Evolutionary conservation across 2,329 filamentous ascomycete species (phyloP), one percentile per base, ranked within the genome.

Genomic region (Trichoderma sp.): DNA sequence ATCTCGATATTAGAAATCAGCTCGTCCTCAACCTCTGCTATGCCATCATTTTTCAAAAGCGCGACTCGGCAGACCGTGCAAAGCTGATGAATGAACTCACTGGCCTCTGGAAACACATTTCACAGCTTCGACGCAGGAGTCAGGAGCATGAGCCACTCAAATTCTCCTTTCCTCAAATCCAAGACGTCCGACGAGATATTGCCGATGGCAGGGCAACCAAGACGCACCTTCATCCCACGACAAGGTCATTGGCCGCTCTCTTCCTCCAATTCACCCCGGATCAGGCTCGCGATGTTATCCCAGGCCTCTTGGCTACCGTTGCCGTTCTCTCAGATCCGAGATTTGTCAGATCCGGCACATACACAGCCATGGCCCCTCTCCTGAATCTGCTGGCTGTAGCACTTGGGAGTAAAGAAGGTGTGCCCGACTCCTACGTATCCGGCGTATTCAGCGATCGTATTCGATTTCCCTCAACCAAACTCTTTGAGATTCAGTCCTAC

Each of bases 81-180:
- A 61, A 37, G 55, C 27, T 78, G 21, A 59, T 77, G 52, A 65
- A 73, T 0, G 78, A 81, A 70, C 72, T 81, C 5, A 49, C 80
- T 35, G 73, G 74, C 14, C 68, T 81, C 64, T 82, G 80, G 80
- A 76, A 77, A 72, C 78, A 80, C 68, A 69, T 81, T 16, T 79
- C 80, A 1, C 77, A 79, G 62, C 71, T 81, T 49, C 76, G 73
- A 53, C 75, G 80, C 13, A 70, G 62, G 5, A 75, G 75, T n/a
- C 76, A 78, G 53, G 37, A 68, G 7, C 64, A 64, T 13, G 55
- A 72, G 16, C 59, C 65, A 1, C 66, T 74, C 4, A 72, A 70
- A 5, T 81, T 80, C 57, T 75, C 76, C 60, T 68, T 81, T 40
- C 78, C 80, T 10, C 73, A 73, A 6, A 52, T 69, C 14, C 68